These are phyloP conservation scores for Boletus coccyginus DNA, from an alignment of 768 basidiomycete species.

Conservation along the genomic window DNA sequence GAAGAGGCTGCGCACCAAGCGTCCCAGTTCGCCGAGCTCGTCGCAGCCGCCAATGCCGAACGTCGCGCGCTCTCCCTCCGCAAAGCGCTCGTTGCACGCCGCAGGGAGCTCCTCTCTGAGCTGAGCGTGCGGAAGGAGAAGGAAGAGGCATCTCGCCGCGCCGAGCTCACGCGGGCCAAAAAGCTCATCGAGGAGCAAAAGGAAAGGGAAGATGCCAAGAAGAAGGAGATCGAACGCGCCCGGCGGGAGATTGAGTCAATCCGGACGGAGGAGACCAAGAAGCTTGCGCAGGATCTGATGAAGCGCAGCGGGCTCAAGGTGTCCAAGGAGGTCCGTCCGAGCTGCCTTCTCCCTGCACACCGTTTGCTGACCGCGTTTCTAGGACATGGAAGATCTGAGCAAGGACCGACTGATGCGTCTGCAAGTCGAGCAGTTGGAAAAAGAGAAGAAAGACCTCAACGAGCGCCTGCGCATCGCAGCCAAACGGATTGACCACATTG, in stretches of 20 bases:
- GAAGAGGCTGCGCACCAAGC: conserved; percentile 45
- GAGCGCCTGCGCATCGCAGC: conserved; percentile 78
- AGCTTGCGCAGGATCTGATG: conserved; percentile 80
- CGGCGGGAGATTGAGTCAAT: conserved; percentile 63
- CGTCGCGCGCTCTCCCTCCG: conserved; percentile 74
- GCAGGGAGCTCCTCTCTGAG: conserved; percentile 82
- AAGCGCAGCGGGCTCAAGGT: conserved; percentile 73
- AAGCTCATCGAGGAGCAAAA: conserved; percentile 67
- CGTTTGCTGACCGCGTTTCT: not conserved
- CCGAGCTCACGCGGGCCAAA: conserved; percentile 62
- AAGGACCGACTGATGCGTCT: conserved; percentile 84
- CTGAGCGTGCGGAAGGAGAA: conserved; percentile 83
- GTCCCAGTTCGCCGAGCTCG: conserved; percentile 55
- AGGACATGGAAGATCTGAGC: conserved; percentile 83
- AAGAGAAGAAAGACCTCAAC: conserved; percentile 87
- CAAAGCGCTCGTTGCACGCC: conserved; percentile 78
- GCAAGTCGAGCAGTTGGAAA: conserved; percentile 94
- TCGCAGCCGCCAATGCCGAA: conserved; percentile 67
- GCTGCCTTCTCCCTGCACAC: not conserved
- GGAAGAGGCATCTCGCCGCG: conserved; percentile 78
- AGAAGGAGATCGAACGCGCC: conserved; percentile 76
- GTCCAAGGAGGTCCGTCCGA: conserved; percentile 60
- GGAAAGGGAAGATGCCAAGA: conserved; percentile 56
- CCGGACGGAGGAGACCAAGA: conserved; percentile 71
- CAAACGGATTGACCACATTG: conserved; percentile 93